Percentiles rank a stretch among this genome's conserved stretches.
Evolutionary conservation across 2,329 filamentous ascomycete species (phyloP).

Genomic region (Emydomyces testavorans): DNA sequence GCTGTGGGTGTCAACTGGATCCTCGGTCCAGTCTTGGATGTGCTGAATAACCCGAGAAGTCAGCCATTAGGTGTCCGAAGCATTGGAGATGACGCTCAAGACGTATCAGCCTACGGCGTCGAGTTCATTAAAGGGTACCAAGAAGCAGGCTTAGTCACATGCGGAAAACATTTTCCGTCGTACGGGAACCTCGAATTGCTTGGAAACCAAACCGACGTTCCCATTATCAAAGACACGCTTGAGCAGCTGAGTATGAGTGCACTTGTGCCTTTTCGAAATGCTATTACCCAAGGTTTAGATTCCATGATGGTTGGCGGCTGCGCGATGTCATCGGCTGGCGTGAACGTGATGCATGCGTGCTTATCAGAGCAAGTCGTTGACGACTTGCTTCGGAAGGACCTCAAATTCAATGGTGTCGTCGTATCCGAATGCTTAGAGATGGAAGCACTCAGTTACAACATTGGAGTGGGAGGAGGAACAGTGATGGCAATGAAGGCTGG

Average conservation of each 20-base stretch:
- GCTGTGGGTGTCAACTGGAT: conserved; percentile 95
- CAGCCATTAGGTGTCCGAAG: conserved; percentile 84
- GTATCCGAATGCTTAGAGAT: conserved; percentile 95
- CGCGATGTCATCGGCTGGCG: conserved; percentile 77
- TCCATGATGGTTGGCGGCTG: conserved; percentile 94
- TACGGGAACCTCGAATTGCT: conserved; percentile 93
- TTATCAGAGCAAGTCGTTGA: conserved; percentile 88
- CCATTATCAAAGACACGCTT: conserved; percentile 87
- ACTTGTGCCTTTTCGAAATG: conserved; percentile 80
- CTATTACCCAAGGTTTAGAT: conserved; percentile 74
- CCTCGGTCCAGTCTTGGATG: conserved; percentile 83
- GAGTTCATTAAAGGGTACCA: conserved; percentile 87
- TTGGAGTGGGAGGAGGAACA: conserved; percentile 91
- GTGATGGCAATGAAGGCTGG: conserved; percentile 97
- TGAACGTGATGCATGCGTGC: conserved; percentile 93
- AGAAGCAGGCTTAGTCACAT: conserved; percentile 75
- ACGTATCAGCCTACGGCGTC: conserved; percentile 85
- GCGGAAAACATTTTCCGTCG: conserved; percentile 92
- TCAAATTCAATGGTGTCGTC: conserved; percentile 82
- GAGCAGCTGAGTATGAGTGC: conserved; percentile 89
- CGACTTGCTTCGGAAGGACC: conserved; percentile 72
- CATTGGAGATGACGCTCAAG: conserved; percentile 83
- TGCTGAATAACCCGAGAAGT: conserved; percentile 82
- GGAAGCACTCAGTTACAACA: conserved; percentile 89
- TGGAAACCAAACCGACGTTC: conserved; percentile 80